Evolutionary conservation across 768 basidiomycete species (phyloP), one percentile per base, ranked within the genome.

Genomic region (Lepiota venenata): DNA sequence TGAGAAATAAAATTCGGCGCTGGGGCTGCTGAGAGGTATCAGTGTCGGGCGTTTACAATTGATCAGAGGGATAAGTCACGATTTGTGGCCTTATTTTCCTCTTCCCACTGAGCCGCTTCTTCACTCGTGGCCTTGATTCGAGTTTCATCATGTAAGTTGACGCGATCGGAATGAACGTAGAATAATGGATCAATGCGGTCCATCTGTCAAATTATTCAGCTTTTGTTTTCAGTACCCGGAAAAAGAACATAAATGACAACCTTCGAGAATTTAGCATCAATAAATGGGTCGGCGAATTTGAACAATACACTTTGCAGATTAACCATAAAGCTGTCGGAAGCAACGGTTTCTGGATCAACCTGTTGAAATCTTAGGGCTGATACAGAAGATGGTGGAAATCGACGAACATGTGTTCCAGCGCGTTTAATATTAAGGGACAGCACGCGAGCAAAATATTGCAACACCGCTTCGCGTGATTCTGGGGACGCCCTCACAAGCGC

Each of bases 1-100:
- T 98, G 87, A 5, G 96, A 93, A 58, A 98, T 93, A 69, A 99
- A 99, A 66, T 97, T 97, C 2, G 90, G 85, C 4, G 85, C 66
- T 2, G 82, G 66, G n/a, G 79, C 84, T 84, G 62, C 62, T 42
- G 40, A 43, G 16, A n/a, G 35, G 12, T 48, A 22, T 29, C 41
- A 25, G 22, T 40, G 37, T 46, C 7, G 47, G 35, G 50, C 5
- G 18, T 42, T 45, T 14, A 27, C 50, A 38, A 27, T 35, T 46
- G 5, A 3, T 12, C 12, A 39, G 22, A 55, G 35, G 41, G 8
- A 9, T 12, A 29, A 47, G 57, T 25, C 56, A 84, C 85, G 81
- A 47, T 67, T 68, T 40, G 75, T 59, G 14, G 70, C 63, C 57
- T 70, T 70, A 49, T 83, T 77, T 47, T 75, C 69, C 40, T 80